Evolutionary conservation across 352 stramenopile genomes (phyloP), one percentile per base, ranked within the genome.

Genomic region (Phytophthora hybrid): DNA sequence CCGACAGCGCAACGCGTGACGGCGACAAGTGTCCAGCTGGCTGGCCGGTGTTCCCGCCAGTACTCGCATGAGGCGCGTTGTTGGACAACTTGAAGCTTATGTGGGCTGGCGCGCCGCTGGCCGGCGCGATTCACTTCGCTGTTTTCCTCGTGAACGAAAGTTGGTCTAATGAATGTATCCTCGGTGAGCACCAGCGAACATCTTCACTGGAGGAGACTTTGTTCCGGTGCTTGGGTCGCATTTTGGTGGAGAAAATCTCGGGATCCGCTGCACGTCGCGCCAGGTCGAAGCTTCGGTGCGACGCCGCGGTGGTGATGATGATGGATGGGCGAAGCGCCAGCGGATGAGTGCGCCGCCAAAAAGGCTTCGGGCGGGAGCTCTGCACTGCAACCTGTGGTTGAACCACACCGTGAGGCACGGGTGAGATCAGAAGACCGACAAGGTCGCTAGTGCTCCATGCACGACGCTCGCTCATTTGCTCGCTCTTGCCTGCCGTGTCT

Each of bases 11-110:
- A 37, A 63, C 26, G 39, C 68, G 68, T 75, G 46, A 66, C 68
- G 68, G 68, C 68, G 68, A 75, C 68, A 71, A 57, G 54, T 55
- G 49, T 31, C 56, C 69, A 74, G 67, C 69, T 73, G 66, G 52
- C 32, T 53, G 55, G 69, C 34, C n/a, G 57, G 44, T 49, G 41
- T 49, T 49, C 41, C 41, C 41, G 41, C 41, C 41, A 19, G 41
- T 13, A 57, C 54, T 71, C 34, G 62, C 53, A 68, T 69, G 52
- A 73, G 66, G 51, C 59, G 34, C 26, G 23, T 39, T 18, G 31
- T 18, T 55, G 26, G 31, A 26, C 56, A 69, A 51, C 14, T 76
- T 71, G 55, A 67, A 72, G 55, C 34, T 71, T 75, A 69, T 44
- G 10, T 44, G 37, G n/a, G 4, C 47, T 9, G 47, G 8, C 41